Evolutionary conservation across 2,329 filamentous ascomycete species (phyloP).

Genomic region (Sporothrix phasma): DNA sequence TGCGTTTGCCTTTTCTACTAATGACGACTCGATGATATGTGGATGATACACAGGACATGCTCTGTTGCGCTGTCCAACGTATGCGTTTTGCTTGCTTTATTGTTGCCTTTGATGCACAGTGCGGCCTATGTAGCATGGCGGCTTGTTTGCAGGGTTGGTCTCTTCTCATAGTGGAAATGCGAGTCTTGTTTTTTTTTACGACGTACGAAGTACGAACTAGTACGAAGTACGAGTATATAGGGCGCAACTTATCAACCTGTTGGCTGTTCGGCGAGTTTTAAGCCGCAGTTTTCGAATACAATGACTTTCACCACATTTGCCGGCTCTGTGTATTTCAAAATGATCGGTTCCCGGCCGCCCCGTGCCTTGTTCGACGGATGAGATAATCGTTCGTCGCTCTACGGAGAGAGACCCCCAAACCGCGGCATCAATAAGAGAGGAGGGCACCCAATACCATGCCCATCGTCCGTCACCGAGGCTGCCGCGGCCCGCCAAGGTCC

Average conservation of each 20-base stretch:
- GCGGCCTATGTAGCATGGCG: not conserved
- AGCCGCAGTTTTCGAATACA: not conserved
- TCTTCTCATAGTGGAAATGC: not conserved
- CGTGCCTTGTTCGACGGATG: not conserved
- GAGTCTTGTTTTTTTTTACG: not conserved
- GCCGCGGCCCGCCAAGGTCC: not conserved
- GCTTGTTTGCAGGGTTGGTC: not conserved
- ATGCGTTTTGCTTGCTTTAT: not conserved
- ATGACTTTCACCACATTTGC: not conserved
- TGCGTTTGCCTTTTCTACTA: not conserved
- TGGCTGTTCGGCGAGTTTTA: not conserved
- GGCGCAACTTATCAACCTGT: not conserved
- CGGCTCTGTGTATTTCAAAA: not conserved
- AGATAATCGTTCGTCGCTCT: not conserved
- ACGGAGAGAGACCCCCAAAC: not conserved
- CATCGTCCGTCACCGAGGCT: not conserved
- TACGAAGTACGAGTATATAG: no score
- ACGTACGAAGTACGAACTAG: no score
- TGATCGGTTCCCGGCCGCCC: not conserved
- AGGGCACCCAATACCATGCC: not conserved
- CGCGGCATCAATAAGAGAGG: not conserved
- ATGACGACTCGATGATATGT: conserved; percentile 6
- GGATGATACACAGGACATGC: not conserved
- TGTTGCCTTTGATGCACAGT: not conserved
- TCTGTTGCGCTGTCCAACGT: not conserved